Evolutionary conservation across 306 rosid species (phyloP).

Genomic region (Cyclanthera cordifolia): DNA sequence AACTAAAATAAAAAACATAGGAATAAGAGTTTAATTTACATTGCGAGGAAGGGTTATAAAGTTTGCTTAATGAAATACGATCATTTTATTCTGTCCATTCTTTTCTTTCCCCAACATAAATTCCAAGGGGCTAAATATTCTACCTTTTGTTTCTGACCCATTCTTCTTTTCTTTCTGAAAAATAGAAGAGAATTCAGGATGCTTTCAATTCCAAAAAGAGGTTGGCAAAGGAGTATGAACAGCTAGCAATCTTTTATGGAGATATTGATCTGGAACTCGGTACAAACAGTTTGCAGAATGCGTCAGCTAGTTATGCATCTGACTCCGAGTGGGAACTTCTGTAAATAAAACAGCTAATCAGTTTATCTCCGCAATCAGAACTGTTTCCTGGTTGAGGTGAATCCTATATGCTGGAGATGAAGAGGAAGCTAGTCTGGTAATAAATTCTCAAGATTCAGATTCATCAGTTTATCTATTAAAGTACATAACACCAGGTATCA

Average conservation of each 20-base stretch:
- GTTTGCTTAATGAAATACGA: background rate
- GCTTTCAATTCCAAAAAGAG: constrained; percentile 62
- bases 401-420: background rate
- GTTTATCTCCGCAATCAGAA: constrained; percentile 2
- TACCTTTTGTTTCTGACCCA: background rate
- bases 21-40: background rate
- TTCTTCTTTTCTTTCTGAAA: constrained; percentile 12
- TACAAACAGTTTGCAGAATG: constrained; percentile 14
- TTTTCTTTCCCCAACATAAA: background rate
- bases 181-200: constrained; percentile 59
- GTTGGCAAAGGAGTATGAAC: constrained; percentile 69
- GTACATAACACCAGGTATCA: background rate
- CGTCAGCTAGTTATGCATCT: constrained; percentile 24
- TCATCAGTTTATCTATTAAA: background rate
- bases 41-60: background rate
- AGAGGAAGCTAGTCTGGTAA: constrained; percentile 1
- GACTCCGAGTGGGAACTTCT: constrained; percentile 85
- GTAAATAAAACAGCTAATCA: constrained; percentile 22
- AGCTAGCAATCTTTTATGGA: constrained; percentile 78
- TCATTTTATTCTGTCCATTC: background rate
- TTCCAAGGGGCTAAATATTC: background rate
- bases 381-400: background rate
- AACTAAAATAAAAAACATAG: background rate
- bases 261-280: constrained; percentile 30
- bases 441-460: background rate